Conservation (phyloP, 179 eudicot genomes). For the Silene vulgaris region DNA sequence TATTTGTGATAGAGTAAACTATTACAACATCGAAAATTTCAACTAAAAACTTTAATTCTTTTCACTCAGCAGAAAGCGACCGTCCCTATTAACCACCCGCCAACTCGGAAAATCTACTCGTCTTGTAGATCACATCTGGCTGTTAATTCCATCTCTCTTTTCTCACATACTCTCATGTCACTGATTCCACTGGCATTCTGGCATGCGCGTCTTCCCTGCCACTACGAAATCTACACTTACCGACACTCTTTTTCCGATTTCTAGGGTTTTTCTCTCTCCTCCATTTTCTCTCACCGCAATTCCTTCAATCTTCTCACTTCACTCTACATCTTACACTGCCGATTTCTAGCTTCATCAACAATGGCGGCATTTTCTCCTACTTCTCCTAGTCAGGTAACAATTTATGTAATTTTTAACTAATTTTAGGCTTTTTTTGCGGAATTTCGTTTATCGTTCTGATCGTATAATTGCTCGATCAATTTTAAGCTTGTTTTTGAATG, state of each 20-base stretch:
- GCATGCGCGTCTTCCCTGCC: slow-evolving; percentile 13
- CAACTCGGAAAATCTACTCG: no score
- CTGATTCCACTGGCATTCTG: background rate
- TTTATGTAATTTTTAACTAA: background rate
- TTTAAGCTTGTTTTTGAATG: background rate
- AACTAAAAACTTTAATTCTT: no score
- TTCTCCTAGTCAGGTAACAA: slow-evolving; percentile 27
- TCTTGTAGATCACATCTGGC: background rate
- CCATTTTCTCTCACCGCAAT: background rate
- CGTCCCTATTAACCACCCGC: no score
- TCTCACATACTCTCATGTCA: background rate
- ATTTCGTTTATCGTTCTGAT: background rate
- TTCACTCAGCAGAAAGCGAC: no score
- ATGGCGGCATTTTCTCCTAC: slow-evolving; percentile 22
- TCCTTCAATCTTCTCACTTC: background rate
- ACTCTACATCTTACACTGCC: background rate
- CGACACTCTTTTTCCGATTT: slow-evolving; percentile 20
- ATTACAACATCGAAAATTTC: no score
- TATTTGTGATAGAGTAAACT: no score
- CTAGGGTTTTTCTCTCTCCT: slow-evolving; percentile 23
- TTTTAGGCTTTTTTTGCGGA: background rate
- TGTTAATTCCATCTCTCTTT: background rate
- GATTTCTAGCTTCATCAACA: background rate
- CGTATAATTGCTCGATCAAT: background rate
- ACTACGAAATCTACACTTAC: background rate